Evolutionary conservation across 2,329 filamentous ascomycete genomes (phyloP), one percentile per base, ranked within the genome.

Genomic region (Aspergillus piperis): DNA sequence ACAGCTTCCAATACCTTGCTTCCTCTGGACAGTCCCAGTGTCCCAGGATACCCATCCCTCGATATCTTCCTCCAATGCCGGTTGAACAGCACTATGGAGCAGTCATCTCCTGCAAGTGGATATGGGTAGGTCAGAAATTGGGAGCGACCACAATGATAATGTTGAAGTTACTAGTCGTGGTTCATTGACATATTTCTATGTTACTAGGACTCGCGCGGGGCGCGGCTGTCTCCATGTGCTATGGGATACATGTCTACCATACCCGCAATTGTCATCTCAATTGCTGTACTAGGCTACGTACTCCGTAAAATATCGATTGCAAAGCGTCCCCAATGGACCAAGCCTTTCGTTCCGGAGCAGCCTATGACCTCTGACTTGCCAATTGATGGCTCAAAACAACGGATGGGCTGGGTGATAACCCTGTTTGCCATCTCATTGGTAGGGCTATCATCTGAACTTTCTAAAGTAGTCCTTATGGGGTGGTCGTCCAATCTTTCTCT

Each of bases 311-410:
- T 69, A 1, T 47, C 73, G 1, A 56, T 62, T 27, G 60, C 59
- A 38, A 71, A 66, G 67, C 73, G 76, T 44, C 81, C 84, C 36
- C 71, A 66, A 73, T 87, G 85, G 84, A 78, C 77, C 19, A 75
- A 68, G 51, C 76, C 82, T 3, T 86, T 87, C 61, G 72, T 86
- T 17, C 67, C 77, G 17, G 83, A 85, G 60, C 64, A 72, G 19
- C 64, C 66, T 17, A 68, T 71, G 38, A 60, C 50, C 44, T 53
- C 65, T 42, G 71, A 75, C 49, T 64, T 73, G 52, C 73, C 69
- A 56, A 72, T 66, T 52, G 78, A 71, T 61, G 68, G 66, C 30
- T 63, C 69, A 23, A 69, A 59, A 60, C 70, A 63, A 42, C 64
- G 68, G 42, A 61, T 65, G 70, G 70, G 62, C 63, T 78, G 77